Percentiles rank a stretch among this genome's conserved stretches.
phyloP scores from a whole-genome alignment of 2,329 filamentous ascomycete species.

The Aaosphaeria arxii region DNA sequence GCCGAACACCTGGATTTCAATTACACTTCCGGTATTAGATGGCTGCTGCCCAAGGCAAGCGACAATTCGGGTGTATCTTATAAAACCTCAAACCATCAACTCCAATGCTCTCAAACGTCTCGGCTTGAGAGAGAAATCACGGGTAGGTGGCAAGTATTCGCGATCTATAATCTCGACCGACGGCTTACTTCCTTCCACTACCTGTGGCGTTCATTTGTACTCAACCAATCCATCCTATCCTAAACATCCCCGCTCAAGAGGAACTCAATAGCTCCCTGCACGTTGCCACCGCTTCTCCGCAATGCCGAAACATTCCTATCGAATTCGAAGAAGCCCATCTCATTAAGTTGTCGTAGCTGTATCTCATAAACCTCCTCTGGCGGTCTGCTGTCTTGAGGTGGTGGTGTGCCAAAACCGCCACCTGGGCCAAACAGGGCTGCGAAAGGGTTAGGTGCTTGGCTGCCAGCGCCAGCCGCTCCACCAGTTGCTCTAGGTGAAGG shows the following conservation, averaged over 20 bases:
- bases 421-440: conserved; percentile 46
- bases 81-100: no score
- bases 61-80: no score
- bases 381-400: conserved; percentile 75
- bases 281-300: conserved; percentile 84
- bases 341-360: conserved; percentile 89
- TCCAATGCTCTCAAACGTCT: no score
- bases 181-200: no score
- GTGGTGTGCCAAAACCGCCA: conserved; percentile 27
- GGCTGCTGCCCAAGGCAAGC: no score
- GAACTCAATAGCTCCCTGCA: conserved; percentile 85
- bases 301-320: conserved; percentile 88
- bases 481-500: conserved; percentile 10
- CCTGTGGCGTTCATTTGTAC: no score
- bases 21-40: no score
- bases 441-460: conserved; percentile 35
- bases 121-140: no score
- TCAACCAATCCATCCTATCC: no score
- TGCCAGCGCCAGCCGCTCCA: conserved; percentile 25
- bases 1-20: no score
- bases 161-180: no score
- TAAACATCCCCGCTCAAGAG: conserved; percentile 42
- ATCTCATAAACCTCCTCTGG: conserved; percentile 91
- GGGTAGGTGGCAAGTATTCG: no score
- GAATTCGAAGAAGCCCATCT: conserved; percentile 99